Base-by-base conservation (phyloP, 768 basidiomycete species). In the Suillus sp. region DNA sequence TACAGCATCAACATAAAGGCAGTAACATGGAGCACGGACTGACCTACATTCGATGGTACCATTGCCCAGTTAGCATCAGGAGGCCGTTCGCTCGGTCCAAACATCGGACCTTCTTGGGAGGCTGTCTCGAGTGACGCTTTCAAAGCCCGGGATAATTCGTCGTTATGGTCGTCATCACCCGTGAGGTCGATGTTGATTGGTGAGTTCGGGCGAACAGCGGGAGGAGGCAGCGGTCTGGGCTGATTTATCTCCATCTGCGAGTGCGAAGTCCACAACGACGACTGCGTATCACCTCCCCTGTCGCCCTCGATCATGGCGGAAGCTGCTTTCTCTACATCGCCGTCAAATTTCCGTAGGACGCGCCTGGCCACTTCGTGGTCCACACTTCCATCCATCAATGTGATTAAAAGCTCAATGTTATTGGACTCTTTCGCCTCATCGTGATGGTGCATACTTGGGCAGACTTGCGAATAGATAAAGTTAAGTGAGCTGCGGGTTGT, bases 21-120 rank as follows among this genome's bases (percentile, higher is more conserved):
- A 35, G 40, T 34, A 7, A 42, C 20, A 37, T 50, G 3, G 30
- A 62, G 47, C 37, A 34, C 35, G 59, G 35, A 57, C 63, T 13
- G 48, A 72, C 72, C 70, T 77, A 90, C 90, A 71, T 88, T 86
- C 7, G 89, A 85, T 22, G 85, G 84, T 9, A 90, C 89, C 71
- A 91, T 73, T 56, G 87, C 86, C 90, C 89, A 91, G 61, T 80
- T 81, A 1, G 87, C 83, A 70, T 90, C 80, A 2, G 89, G 81
- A 4, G 86, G 81, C 47, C 89, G 80, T 43, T 86, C 77, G 64
- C 83, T 87, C 18, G 88, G 86, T 0, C 84, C 81, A 72, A 90
- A 86, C 47, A 79, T 76, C 1, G 81, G 73, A 8, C 71, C 74
- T 32, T 72, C 72, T 4, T 62, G 50, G 38, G 64, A 64, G 10